These are phyloP conservation scores for Circinella minor DNA, from an alignment of 371 early-diverging fungal species.

Conservation along the genomic window DNA sequence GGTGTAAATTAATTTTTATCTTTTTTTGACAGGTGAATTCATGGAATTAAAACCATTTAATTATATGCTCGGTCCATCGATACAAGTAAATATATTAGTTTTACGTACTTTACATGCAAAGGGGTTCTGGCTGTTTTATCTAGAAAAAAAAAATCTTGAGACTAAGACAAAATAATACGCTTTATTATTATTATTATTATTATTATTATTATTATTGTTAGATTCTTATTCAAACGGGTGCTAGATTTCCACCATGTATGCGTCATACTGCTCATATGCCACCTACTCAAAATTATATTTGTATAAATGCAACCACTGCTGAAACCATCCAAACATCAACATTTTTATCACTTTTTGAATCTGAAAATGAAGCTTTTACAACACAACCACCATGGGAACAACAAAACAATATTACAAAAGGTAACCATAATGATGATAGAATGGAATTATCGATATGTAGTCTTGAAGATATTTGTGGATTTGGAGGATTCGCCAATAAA, in stretches of 20 bases:
- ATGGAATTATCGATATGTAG: constrained; percentile 28
- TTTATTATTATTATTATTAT: background rate
- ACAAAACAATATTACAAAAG: no score
- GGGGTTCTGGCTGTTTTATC: constrained; percentile 3
- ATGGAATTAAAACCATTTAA: constrained; percentile 29
- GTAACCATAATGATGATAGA: background rate
- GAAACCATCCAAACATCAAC: constrained; percentile 4
- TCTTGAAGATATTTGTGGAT: constrained; percentile 53
- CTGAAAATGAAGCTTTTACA: constrained; percentile 10
- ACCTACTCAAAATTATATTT: constrained; percentile 32
- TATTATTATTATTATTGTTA: background rate
- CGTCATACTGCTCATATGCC: constrained; percentile 37
- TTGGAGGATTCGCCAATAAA: constrained; percentile 36
- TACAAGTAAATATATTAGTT: constrained; percentile 17
- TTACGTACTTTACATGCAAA: no score
- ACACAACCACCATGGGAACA: background rate
- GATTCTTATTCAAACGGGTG: constrained; percentile 50
- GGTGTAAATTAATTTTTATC: background rate
- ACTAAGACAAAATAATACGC: no score
- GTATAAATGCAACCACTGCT: constrained; percentile 20
- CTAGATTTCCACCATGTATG: constrained; percentile 61
- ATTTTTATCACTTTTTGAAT: constrained; percentile 19
- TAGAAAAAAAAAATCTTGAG: no score
- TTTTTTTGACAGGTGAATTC: constrained; percentile 24
- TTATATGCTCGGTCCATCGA: constrained; percentile 30